These are phyloP conservation scores for Aquilaria sinensis DNA, from an alignment of 345 rosid species.

Conservation along the genomic window DNA sequence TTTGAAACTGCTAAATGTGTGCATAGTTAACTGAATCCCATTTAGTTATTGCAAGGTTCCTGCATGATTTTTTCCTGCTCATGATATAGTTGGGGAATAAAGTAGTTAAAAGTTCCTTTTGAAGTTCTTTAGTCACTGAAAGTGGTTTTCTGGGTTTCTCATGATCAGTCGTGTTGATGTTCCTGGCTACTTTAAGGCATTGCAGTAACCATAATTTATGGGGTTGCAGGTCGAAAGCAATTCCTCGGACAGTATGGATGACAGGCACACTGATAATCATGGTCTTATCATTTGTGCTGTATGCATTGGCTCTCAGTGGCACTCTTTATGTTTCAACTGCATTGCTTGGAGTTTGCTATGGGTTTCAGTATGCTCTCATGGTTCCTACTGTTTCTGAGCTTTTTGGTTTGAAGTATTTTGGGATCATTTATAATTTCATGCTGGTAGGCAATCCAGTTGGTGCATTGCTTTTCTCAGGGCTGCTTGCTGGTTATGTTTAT, in stretches of 20 bases:
- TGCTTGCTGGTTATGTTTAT: slow-evolving; percentile 73
- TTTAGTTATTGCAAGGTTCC: no score
- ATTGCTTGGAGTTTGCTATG: slow-evolving; percentile 65
- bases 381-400: slow-evolving; percentile 90
- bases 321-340: slow-evolving; percentile 61
- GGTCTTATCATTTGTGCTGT: slow-evolving; percentile 54
- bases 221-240: slow-evolving; percentile 43
- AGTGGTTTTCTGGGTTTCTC: no score
- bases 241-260: slow-evolving; percentile 91
- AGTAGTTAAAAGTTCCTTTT: no score
- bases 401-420: slow-evolving; percentile 82
- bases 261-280: slow-evolving; percentile 44
- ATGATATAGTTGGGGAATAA: no score
- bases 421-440: slow-evolving; percentile 76
- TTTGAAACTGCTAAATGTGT: no score
- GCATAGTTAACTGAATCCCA: no score
- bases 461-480: slow-evolving; percentile 80
- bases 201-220: slow-evolving; percentile 1
- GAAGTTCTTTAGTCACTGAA: no score
- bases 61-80: no score
- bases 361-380: slow-evolving; percentile 57
- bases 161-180: no score
- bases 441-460: slow-evolving; percentile 84
- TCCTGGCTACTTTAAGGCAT: neutral
- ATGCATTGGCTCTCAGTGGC: slow-evolving; percentile 45